Evolutionary conservation across 805 yeast genomes (phyloP), one percentile per base, ranked within the genome.

Genomic region (Kodamaea kakaduensis): DNA sequence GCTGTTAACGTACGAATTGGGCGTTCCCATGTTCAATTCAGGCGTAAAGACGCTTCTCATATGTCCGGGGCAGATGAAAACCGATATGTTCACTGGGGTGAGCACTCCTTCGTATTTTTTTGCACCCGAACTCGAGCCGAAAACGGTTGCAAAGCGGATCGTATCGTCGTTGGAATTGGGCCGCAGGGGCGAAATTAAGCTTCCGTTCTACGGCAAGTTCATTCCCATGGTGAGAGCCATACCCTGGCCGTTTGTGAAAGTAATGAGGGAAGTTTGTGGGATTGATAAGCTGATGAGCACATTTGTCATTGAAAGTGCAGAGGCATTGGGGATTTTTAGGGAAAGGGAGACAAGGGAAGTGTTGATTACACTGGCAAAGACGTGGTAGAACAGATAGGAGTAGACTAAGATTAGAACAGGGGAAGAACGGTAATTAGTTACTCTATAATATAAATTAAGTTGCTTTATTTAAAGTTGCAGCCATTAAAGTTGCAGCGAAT

Each of bases 41-140:
- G 80, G 84, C 6, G 74, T 90, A 12, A 79, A 79, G 45, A 81
- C 95, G 0, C 60, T 90, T 37, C 63, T 90, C 22, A 69, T 90
- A 0, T 81, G 93, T 46, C 95, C 96, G 0, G 97, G 97, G 0
- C 97, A 90, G 53, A 56, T 90, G 43, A 73, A 69, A 32, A 87
- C 97, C 0, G 48, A 54, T 2, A 73, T 90, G 86, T 90, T 90
- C 54, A 64, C 65, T 12, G 78, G 80, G 2, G 84, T 90, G 5
- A 42, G 58, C 19, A 82, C 96, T 0, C 96, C 97, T 0, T 78
- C 84, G 8, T 61, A 69, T 3, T 45, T 81, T 4, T 54, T 89
- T 6, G 97, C 97, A 0, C 97, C 97, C 0, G 84, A 83, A 41
- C 64, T 89, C 23, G 81, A 81, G 12, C 88, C 93, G 0, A 51